These are phyloP conservation scores for Stemphylium vesicarium DNA, from an alignment of 2,329 filamentous ascomycete species.

Conservation along the genomic window DNA sequence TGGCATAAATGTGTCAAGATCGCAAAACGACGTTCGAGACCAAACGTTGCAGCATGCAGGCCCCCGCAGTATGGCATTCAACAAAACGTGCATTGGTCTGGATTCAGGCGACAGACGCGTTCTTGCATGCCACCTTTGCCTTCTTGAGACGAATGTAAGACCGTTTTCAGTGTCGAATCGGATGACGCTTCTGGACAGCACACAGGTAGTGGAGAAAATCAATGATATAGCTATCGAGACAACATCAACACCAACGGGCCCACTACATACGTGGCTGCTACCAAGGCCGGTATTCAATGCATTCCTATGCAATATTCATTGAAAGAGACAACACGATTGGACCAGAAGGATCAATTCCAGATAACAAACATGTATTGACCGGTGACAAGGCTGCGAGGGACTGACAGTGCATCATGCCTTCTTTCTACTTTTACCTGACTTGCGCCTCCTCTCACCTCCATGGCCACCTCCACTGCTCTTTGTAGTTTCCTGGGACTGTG, in stretches of 20 bases:
- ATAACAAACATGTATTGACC: neutral
- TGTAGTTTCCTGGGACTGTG: conserved; percentile 12
- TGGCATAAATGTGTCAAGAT: conserved; percentile 3
- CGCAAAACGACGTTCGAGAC: conserved; percentile 12
- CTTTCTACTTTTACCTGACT: conserved; percentile 32
- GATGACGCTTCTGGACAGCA: conserved; percentile 14
- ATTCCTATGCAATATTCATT: conserved; percentile 4
- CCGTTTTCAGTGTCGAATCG: conserved; percentile 6
- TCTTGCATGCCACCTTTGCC: conserved; percentile 12
- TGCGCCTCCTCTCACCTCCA: conserved; percentile 36
- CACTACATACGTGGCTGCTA: conserved; percentile 14
- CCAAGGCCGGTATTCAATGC: neutral
- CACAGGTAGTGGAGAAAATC: conserved; percentile 15
- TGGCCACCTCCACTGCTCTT: conserved; percentile 29
- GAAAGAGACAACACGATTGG: conserved; percentile 1
- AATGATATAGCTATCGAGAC: conserved; percentile 11
- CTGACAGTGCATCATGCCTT: conserved; percentile 11
- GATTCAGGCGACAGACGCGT: conserved; percentile 8
- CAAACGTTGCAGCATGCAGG: conserved; percentile 13
- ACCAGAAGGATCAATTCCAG: neutral
- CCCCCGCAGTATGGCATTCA: conserved; percentile 12
- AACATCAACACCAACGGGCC: conserved; percentile 7
- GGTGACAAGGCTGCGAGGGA: neutral
- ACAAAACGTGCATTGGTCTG: conserved; percentile 10
- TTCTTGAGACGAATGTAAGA: conserved; percentile 4